Percentiles rank a stretch among this genome's conserved stretches.
Conservation (phyloP, 2,329 filamentous ascomycete species). For the Sarocladium strictum region DNA sequence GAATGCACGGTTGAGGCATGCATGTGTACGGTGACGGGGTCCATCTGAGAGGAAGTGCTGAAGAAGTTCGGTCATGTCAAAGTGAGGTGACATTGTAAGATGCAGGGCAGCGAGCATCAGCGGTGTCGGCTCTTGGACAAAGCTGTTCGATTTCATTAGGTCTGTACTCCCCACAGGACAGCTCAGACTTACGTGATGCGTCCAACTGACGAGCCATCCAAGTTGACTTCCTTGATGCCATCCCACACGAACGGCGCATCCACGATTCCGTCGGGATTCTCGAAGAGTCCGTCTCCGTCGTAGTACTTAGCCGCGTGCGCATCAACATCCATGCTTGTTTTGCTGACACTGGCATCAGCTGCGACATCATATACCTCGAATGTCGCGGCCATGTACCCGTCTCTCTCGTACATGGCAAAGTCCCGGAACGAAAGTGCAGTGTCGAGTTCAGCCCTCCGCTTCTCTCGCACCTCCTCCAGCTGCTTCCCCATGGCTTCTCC, state of each 20-base stretch:
- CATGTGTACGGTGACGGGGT: slow-evolving; percentile 34
- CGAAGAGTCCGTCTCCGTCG: slow-evolving; percentile 18
- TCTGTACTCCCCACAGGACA: no score
- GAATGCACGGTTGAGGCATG: slow-evolving; percentile 46
- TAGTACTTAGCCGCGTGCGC: slow-evolving; percentile 17
- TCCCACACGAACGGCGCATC: slow-evolving; percentile 37
- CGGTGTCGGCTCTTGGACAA: slow-evolving; percentile 55
- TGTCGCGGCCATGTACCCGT: slow-evolving; percentile 40
- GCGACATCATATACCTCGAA: slow-evolving; percentile 54
- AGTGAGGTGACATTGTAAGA: slow-evolving; percentile 48
- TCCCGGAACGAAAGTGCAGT: slow-evolving; percentile 22
- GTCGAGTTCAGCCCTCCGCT: slow-evolving; percentile 27
- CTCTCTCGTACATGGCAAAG: slow-evolving; percentile 30
- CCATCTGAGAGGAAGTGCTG: slow-evolving; percentile 45
- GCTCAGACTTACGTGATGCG: slow-evolving; percentile 44
- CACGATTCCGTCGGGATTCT: slow-evolving; percentile 23
- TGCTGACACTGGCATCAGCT: slow-evolving; percentile 33
- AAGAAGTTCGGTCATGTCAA: slow-evolving; percentile 58
- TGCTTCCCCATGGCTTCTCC: slow-evolving; percentile 30
- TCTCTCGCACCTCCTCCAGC: slow-evolving; percentile 28
- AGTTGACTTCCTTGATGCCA: slow-evolving; percentile 31
- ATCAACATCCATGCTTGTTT: slow-evolving; percentile 23
- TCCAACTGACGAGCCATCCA: slow-evolving; percentile 38
- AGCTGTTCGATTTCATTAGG: slow-evolving; percentile 35
- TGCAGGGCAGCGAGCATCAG: slow-evolving; percentile 55